Evolutionary conservation across 192 early-diverging fungal species (phyloP).

Genomic region (Cetraspora pellucida): DNA sequence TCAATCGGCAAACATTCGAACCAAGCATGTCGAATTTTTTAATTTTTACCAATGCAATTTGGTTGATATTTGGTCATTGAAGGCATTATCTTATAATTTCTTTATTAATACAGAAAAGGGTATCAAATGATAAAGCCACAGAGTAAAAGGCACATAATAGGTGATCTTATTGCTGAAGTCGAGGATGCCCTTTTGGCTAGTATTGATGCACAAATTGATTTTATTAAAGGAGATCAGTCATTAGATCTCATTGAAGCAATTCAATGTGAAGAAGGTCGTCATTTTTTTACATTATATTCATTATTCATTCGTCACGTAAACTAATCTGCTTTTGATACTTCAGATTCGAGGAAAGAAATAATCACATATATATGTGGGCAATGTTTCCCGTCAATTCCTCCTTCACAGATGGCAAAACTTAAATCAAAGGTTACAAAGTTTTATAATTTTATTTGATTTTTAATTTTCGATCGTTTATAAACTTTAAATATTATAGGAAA

Average conservation of each 20-base stretch:
- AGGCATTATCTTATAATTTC: not conserved
- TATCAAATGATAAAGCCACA: slow-evolving; percentile 20
- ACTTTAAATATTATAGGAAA: not conserved
- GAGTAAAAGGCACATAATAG: not conserved
- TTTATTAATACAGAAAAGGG: slow-evolving; percentile 15
- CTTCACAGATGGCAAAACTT: not conserved
- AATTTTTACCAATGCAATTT: not conserved
- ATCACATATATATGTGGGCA: slow-evolving; percentile 14
- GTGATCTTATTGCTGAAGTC: slow-evolving; percentile 22
- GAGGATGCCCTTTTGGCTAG: slow-evolving; percentile 21
- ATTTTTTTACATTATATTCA: too few relatives aligned
- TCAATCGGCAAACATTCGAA: too few relatives aligned
- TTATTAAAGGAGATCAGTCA: not conserved
- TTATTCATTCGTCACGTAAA: not conserved
- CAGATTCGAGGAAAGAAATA: slow-evolving; percentile 8
- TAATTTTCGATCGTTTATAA: not conserved
- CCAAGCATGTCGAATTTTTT: too few relatives aligned
- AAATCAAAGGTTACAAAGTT: slow-evolving; percentile 18
- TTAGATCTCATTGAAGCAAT: too few relatives aligned
- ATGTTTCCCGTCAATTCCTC: slow-evolving; percentile 4
- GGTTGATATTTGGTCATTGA: not conserved
- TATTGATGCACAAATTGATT: slow-evolving; percentile 18
- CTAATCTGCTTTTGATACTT: not conserved
- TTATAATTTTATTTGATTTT: not conserved
- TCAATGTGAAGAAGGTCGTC: too few relatives aligned